Evolutionary conservation across 176 grass and related monocot species (phyloP).

Genomic region (Aegilops speltoides): DNA sequence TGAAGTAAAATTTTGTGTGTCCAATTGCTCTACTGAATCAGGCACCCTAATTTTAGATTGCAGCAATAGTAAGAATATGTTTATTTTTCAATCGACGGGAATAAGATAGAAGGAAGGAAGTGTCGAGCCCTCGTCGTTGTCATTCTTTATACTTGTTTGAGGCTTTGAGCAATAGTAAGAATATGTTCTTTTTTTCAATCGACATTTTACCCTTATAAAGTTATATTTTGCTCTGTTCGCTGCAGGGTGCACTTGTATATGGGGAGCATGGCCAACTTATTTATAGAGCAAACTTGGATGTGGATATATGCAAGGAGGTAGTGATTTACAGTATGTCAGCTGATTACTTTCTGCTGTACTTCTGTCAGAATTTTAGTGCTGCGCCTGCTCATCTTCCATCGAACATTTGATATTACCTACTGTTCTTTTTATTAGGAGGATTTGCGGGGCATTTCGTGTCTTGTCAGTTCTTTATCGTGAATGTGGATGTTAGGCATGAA

Average conservation of each 20-base stretch:
- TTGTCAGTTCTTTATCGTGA: background rate
- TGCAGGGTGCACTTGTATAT: constrained; percentile 90
- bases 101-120: background rate
- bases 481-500: constrained; percentile 12
- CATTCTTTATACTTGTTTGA: background rate
- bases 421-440: constrained; percentile 17
- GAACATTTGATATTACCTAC: background rate
- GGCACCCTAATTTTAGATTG: background rate
- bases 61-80: background rate
- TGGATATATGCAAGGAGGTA: constrained; percentile 82
- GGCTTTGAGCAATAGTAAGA: constrained; percentile 18
- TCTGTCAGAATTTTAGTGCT: background rate
- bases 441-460: background rate
- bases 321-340: constrained; percentile 15
- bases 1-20: background rate
- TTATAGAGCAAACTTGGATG: constrained; percentile 65
- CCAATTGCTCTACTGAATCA: background rate
- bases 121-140: background rate
- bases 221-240: constrained; percentile 16
- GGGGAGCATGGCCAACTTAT: constrained; percentile 66
- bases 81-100: background rate
- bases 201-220: background rate
- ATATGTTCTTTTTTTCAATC: background rate
- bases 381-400: background rate
- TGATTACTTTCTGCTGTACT: constrained; percentile 17